phyloP scores from a whole-genome alignment of 768 basidiomycete species.

The Pulveroboletus sp. region DNA sequence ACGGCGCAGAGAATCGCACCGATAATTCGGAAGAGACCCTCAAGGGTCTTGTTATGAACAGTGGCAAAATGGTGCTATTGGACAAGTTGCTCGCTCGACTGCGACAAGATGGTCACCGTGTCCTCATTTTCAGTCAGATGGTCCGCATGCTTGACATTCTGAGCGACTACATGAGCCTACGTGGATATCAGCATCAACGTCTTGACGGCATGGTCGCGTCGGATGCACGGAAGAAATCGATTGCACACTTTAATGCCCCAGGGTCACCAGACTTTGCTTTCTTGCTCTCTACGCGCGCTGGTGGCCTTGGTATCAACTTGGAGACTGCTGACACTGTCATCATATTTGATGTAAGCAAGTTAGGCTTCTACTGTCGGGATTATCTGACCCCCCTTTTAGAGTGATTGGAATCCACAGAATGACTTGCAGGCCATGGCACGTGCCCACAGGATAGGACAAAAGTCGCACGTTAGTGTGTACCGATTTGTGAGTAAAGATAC shows the following conservation, averaged over 20 bases:
- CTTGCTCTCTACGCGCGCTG: conserved; percentile 92
- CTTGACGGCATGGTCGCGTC: conserved; percentile 94
- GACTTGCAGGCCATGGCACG: conserved; percentile 99
- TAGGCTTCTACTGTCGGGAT: neutral
- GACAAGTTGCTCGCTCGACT: conserved; percentile 93
- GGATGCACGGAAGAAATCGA: conserved; percentile 89
- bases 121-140: conserved; percentile 99
- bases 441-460: conserved; percentile 98
- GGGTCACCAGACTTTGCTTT: conserved; percentile 96
- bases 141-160: conserved; percentile 98
- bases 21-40: conserved; percentile 75
- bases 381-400: conserved; percentile 44
- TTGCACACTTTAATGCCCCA: conserved; percentile 93
- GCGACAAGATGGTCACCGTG: conserved; percentile 89
- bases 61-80: conserved; percentile 96
- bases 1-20: conserved; percentile 77
- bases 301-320: conserved; percentile 96
- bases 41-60: conserved; percentile 96
- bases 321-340: conserved; percentile 99
- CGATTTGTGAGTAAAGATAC: conserved; percentile 98
- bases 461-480: conserved; percentile 97
- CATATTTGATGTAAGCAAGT: conserved; percentile 84
- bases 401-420: conserved; percentile 98
- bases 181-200: conserved; percentile 90
- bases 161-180: conserved; percentile 89